Percentiles rank a stretch among this genome's conserved stretches.
phyloP scores from a whole-genome alignment of 148 eudicot genomes.

The Vaccinium corymbosum region DNA sequence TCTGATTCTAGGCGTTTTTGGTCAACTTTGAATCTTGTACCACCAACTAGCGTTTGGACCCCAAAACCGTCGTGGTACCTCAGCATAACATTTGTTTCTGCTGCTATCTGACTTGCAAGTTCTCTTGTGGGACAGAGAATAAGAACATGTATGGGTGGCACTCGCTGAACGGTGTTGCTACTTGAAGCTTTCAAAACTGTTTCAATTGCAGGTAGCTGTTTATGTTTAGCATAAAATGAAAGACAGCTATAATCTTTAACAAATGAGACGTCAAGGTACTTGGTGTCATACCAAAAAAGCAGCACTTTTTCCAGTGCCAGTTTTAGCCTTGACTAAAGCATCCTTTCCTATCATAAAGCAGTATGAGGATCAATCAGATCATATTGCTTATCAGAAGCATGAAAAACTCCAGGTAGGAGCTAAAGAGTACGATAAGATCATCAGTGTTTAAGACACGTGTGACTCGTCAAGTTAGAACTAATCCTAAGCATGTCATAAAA shows the following conservation, averaged over 20 bases:
- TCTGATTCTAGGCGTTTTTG: constrained; percentile 74
- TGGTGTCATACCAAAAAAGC: constrained; percentile 83
- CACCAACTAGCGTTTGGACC: constrained; percentile 80
- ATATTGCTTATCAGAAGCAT: neutral
- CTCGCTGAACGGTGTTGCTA: constrained; percentile 36
- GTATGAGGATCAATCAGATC: constrained; percentile 10
- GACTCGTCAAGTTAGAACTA: neutral
- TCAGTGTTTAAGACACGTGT: neutral
- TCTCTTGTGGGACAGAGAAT: constrained; percentile 95
- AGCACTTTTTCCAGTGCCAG: constrained; percentile 88
- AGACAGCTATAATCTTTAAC: constrained; percentile 14
- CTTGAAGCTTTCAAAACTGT: constrained; percentile 76
- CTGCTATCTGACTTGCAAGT: constrained; percentile 94
- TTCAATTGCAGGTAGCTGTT: constrained; percentile 99
- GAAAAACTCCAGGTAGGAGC: neutral
- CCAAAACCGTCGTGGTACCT: constrained; percentile 85
- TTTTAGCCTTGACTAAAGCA: constrained; percentile 78
- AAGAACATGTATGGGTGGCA: constrained; percentile 73
- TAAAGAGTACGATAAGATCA: neutral
- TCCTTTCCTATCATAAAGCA: constrained; percentile 63
- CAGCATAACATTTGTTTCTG: constrained; percentile 78
- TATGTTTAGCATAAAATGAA: constrained; percentile 43
- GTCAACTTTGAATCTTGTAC: constrained; percentile 89
- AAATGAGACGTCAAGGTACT: constrained; percentile 4
- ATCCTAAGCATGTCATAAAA: neutral